Evolutionary conservation across 2,329 filamentous ascomycete species (phyloP), one percentile per base, ranked within the genome.

Genomic region (Fusarium nodosum): DNA sequence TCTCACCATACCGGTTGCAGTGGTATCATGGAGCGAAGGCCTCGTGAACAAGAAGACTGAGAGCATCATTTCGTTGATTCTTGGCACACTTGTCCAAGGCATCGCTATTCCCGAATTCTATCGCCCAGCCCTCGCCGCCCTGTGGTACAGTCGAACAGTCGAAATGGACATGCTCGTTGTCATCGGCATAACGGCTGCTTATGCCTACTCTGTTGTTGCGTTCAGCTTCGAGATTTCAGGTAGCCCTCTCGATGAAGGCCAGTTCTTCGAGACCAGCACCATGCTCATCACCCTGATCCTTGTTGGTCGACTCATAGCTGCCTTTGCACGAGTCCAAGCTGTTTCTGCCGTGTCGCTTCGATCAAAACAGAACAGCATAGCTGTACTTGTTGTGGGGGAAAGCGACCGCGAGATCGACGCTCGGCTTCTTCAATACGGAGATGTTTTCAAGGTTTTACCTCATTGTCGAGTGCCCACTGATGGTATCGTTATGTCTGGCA

Each of bases 111-210:
- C 77, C 2, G 79, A 85, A 20, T 87, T 88, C 64, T 85, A 87
- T 54, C 77, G 79, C 1, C 80, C 79, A 1, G 85, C 86, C 3
- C 72, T 86, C 4, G 80, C 79, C 24, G 79, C 60, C 16, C 83
- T 4, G 74, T 88, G 2, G 71, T 86, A n/a, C 80, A 82, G 67
- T 79, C 77, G 78, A 2, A 71, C 80, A 0, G 77, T 88, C 4
- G 85, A 88, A 67, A 87, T 88, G 85, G 86, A 88, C 65, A 81
- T 87, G 72, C 78, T 88, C 2, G 81, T 88, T 6, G 82, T 85
- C 6, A 78, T 88, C 45, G 87, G 85, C 64, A 87, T 85, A 20
- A 85, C 82, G 0, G 81, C 82, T 2, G 86, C 86, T 0, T 88
- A 88, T 60, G 50, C 80, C 3, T 88, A 84, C 74, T 88, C 81